Percentiles rank a stretch among this genome's conserved stretches.
phyloP scores from a whole-genome alignment of 1,284 basidiomycete species.

The Heimioporus retisporus region DNA sequence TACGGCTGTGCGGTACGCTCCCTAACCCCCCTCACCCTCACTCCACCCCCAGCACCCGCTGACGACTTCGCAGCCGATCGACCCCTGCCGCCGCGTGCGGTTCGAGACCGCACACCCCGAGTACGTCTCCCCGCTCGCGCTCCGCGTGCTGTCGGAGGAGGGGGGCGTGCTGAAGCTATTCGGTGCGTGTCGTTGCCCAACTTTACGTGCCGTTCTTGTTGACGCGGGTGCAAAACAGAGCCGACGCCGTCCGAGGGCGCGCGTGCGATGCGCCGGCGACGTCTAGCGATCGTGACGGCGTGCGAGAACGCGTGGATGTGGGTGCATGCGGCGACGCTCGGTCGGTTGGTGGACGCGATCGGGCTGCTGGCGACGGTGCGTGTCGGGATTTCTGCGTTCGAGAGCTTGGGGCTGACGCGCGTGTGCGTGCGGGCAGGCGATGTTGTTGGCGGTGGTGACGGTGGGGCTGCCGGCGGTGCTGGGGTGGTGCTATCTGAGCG shows the following conservation, averaged over 20 bases:
- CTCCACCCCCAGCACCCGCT: too few relatives aligned
- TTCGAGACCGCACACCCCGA: constrained; percentile 37
- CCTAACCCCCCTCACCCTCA: too few relatives aligned
- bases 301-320: constrained; percentile 23
- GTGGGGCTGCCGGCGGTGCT: constrained; percentile 29
- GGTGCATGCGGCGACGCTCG: constrained; percentile 37
- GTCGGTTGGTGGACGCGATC: constrained; percentile 33
- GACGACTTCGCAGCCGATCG: constrained; percentile 32
- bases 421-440: constrained; percentile 17
- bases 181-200: too few relatives aligned
- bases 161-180: constrained; percentile 42
- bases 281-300: constrained; percentile 34
- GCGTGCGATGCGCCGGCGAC: constrained; percentile 31
- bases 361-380: constrained; percentile 31
- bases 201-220: too few relatives aligned
- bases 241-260: constrained; percentile 39
- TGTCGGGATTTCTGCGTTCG: background rate
- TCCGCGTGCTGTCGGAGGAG: constrained; percentile 37
- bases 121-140: constrained; percentile 39
- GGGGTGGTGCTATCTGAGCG: constrained; percentile 29
- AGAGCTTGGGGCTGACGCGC: too few relatives aligned
- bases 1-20: constrained; percentile 33
- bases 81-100: constrained; percentile 31
- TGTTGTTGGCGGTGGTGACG: constrained; percentile 31
- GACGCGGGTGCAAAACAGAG: constrained; percentile 21